A percentile compares a stretch with the other conserved stretches of the same genome.
phyloP scores from a whole-genome alignment of 2,329 filamentous ascomycete genomes.

The Fusarium torulosum region DNA sequence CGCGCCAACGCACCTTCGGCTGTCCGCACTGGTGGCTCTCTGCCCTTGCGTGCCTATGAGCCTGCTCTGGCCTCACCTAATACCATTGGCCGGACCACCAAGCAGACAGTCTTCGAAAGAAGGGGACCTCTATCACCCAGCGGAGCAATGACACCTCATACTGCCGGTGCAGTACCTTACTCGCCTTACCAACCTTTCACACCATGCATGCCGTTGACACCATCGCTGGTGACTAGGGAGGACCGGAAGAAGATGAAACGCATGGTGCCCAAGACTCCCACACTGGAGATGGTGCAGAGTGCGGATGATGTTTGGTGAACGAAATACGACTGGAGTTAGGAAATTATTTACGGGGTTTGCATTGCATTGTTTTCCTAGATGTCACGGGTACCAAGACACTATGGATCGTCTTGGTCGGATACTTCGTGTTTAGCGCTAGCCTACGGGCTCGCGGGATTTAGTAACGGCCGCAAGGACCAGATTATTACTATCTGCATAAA shows the following conservation, averaged over 20 bases:
- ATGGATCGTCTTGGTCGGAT: slow-evolving; percentile 25
- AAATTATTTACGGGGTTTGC: slow-evolving; percentile 18
- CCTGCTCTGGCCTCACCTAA: slow-evolving; percentile 65
- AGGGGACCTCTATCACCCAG: slow-evolving; percentile 66
- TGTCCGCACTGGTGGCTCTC: slow-evolving; percentile 66
- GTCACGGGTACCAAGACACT: slow-evolving; percentile 35
- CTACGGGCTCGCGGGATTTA: slow-evolving; percentile 19
- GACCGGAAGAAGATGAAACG: slow-evolving; percentile 78
- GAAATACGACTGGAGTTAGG: slow-evolving; percentile 13
- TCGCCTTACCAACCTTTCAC: slow-evolving; percentile 84
- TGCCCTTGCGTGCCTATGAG: slow-evolving; percentile 73
- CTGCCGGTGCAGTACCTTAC: slow-evolving; percentile 75
- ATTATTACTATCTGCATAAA: slow-evolving; percentile 28
- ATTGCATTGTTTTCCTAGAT: slow-evolving; percentile 46
- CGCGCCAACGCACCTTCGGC: slow-evolving; percentile 65
- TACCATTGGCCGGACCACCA: slow-evolving; percentile 63
- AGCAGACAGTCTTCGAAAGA: slow-evolving; percentile 75
- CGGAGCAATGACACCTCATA: slow-evolving; percentile 72
- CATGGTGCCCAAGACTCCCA: slow-evolving; percentile 72
- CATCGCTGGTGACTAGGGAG: slow-evolving; percentile 77
- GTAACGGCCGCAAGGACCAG: slow-evolving; percentile 25
- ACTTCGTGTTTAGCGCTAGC: slow-evolving; percentile 21
- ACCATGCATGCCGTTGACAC: slow-evolving; percentile 80
- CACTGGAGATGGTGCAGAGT: slow-evolving; percentile 71
- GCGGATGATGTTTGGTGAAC: slow-evolving; percentile 74